phyloP scores from a whole-genome alignment of 2,329 filamentous ascomycete species.

The Didymella glomerata region DNA sequence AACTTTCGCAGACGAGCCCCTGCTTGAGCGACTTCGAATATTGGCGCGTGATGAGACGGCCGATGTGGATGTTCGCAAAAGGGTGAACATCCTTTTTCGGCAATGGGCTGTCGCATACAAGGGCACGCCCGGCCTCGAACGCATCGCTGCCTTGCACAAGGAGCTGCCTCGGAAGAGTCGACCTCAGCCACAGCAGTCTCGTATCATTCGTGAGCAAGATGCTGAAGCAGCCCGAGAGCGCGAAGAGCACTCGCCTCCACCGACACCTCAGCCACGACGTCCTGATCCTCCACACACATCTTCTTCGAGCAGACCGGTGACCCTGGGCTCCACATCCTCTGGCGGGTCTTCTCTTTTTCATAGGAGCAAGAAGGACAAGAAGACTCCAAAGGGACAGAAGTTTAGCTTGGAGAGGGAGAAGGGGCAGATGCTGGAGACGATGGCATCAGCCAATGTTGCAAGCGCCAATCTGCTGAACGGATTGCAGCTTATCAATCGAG shows the following conservation, averaged over 20 bases:
- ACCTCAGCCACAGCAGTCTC: conserved; percentile 75
- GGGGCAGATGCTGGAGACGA: conserved; percentile 83
- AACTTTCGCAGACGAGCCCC: conserved; percentile 85
- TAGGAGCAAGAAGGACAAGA: conserved; percentile 64
- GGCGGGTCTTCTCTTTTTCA: conserved; percentile 62
- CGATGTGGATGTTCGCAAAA: conserved; percentile 84
- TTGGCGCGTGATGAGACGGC: conserved; percentile 85
- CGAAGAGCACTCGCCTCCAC: conserved; percentile 58
- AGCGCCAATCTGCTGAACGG: conserved; percentile 90
- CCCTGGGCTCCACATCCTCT: conserved; percentile 40
- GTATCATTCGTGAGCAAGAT: conserved; percentile 82
- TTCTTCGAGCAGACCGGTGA: conserved; percentile 41
- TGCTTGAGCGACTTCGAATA: conserved; percentile 89
- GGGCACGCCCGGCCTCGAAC: conserved; percentile 78
- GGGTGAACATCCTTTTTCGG: conserved; percentile 85
- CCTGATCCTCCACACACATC: conserved; percentile 39
- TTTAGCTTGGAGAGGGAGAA: conserved; percentile 92
- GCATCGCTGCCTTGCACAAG: conserved; percentile 80
- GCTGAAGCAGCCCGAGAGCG: conserved; percentile 74
- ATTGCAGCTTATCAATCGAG: conserved; percentile 89
- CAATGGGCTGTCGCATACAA: conserved; percentile 88
- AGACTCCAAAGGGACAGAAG: conserved; percentile 62
- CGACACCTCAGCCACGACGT: conserved; percentile 40
- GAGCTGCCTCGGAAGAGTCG: conserved; percentile 70
- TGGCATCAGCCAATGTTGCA: conserved; percentile 87